A percentile compares a stretch with the other conserved stretches of the same genome.
phyloP scores from a whole-genome alignment of 495 filamentous ascomycete species.

The Immersiella caudata region DNA sequence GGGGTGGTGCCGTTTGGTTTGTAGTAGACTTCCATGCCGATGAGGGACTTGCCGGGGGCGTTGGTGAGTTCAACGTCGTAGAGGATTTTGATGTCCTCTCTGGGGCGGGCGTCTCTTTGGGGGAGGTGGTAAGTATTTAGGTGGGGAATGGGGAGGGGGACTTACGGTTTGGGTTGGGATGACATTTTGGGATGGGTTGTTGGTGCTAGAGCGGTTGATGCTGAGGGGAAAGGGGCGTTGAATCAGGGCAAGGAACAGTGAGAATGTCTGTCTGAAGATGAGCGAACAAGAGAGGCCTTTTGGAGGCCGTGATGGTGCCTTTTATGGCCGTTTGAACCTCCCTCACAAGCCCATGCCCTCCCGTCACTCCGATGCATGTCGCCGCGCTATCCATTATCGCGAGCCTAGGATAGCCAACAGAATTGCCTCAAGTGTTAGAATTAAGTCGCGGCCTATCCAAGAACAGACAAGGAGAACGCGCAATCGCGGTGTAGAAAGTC shows the following conservation, averaged over 20 bases:
- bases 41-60: slow-evolving; percentile 22
- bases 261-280: not conserved
- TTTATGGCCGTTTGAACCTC: no score
- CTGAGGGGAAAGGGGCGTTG: not conserved
- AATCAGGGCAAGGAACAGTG: no score
- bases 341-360: no score
- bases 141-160: not conserved
- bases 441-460: no score
- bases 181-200: not conserved
- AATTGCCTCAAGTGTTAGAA: no score
- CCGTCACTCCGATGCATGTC: no score
- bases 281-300: no score
- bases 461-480: not conserved
- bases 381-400: no score
- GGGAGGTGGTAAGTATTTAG: not conserved
- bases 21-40: slow-evolving; percentile 19
- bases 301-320: no score
- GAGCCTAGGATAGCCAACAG: no score
- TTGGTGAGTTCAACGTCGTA: slow-evolving; percentile 26
- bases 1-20: slow-evolving; percentile 16
- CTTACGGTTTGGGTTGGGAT: not conserved
- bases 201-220: not conserved
- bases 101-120: slow-evolving; percentile 7
- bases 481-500: not conserved
- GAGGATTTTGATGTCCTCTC: slow-evolving; percentile 21